Conservation (phyloP, 2,329 filamentous ascomycete genomes). For the Calonectria multiphialidica region DNA sequence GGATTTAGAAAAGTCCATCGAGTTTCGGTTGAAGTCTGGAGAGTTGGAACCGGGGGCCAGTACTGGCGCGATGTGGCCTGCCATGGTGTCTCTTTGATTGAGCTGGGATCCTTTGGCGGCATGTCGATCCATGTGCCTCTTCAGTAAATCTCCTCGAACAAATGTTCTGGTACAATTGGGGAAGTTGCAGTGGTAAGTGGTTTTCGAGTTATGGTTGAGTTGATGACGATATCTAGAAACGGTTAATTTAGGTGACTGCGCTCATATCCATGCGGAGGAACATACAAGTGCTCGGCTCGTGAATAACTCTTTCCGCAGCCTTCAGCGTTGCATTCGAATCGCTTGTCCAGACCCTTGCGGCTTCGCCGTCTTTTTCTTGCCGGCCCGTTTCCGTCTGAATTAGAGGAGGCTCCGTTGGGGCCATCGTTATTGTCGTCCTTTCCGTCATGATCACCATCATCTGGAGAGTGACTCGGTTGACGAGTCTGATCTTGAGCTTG, state of each 20-base stretch:
- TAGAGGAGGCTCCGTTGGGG: conserved; percentile 61
- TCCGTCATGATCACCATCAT: conserved; percentile 56
- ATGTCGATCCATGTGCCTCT: conserved; percentile 85
- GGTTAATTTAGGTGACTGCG: conserved; percentile 22
- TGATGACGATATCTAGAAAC: conserved; percentile 82
- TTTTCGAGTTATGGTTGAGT: conserved; percentile 94
- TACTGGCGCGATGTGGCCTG: conserved; percentile 50
- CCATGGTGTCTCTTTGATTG: conserved; percentile 75
- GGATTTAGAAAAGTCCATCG: conserved; percentile 55
- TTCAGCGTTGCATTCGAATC: conserved; percentile 85
- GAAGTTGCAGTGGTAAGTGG: conserved; percentile 94
- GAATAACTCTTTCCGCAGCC: conserved; percentile 97
- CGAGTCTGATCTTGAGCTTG: conserved; percentile 51
- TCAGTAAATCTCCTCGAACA: conserved; percentile 92
- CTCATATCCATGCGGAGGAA: conserved; percentile 30
- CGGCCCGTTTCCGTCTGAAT: conserved; percentile 65
- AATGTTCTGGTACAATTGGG: conserved; percentile 91
- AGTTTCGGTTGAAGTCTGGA: conserved; percentile 59
- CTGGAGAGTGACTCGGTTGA: conserved; percentile 56
- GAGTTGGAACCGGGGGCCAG: conserved; percentile 58
- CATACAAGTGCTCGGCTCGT: conserved; percentile 92
- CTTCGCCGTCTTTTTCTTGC: conserved; percentile 79
- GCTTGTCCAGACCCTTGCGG: conserved; percentile 83
- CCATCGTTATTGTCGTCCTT: conserved; percentile 48
- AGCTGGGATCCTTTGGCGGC: conserved; percentile 83